Evolutionary conservation across 306 rosid genomes (phyloP).

Genomic region (Malus fusca): DNA sequence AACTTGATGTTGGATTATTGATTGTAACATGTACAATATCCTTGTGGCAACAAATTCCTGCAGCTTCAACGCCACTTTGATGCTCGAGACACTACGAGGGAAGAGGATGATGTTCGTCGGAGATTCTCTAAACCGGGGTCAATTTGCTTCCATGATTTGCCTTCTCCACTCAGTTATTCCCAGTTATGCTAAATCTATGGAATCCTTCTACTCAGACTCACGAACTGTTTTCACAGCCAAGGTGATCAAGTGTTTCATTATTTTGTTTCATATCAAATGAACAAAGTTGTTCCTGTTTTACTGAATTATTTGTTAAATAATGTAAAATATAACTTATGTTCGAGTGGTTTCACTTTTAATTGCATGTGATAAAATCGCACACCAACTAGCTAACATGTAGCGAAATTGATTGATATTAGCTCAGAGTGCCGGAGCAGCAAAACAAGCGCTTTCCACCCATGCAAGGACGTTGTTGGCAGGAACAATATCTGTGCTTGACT

Average conservation of each 20-base stretch:
- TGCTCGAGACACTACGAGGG: constrained; percentile 84
- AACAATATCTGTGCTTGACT: no score
- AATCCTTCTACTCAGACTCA: constrained; percentile 71
- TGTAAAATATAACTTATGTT: no score
- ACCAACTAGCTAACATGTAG: no score
- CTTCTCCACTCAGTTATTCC: constrained; percentile 76
- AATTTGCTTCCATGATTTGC: constrained; percentile 71
- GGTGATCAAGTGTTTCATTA: constrained; percentile 26
- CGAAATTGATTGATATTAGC: no score
- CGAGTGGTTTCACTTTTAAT: no score
- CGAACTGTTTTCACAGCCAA: constrained; percentile 80
- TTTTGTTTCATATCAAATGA: neutral
- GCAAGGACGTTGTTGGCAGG: no score
- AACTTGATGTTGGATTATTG: neutral
- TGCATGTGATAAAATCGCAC: no score
- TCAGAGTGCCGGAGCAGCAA: no score
- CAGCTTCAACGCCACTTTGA: constrained; percentile 76
- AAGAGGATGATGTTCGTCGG: constrained; percentile 91
- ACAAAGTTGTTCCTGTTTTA: neutral
- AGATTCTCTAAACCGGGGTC: constrained; percentile 89
- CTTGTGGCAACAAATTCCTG: neutral
- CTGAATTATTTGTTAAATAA: neutral
- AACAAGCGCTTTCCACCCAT: no score
- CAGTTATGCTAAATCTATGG: constrained; percentile 67
- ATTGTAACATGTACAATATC: neutral